Base-by-base conservation (phyloP, 805 yeast genomes). In the Blastobotrys americana region DNA sequence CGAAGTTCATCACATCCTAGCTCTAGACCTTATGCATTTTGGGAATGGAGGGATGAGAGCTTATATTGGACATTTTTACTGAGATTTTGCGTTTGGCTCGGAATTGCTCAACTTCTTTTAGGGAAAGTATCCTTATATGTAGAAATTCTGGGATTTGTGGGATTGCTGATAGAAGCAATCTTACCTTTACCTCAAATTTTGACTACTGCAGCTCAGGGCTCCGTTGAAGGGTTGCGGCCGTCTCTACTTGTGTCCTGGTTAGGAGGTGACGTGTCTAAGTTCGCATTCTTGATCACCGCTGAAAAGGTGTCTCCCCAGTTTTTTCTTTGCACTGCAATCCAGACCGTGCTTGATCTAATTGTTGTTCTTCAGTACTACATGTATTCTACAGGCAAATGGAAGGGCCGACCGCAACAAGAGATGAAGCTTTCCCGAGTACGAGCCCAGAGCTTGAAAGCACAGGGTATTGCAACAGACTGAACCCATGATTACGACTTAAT, bases 181-280 rank as follows among this genome's bases (percentile, higher is more conserved):
- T 46, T 63, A 22, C 68, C 68, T 18, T 47, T 65, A 15, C 68
- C 68, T 3, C 67, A 96, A 83, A 61, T 78, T 82, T 21, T 70
- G 77, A 37, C 53, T 87, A 96, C 16, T 67, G 85, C 49, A 90
- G 93, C 13, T 87, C 85, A 66, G 78, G 77, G 78, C 54, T 76
- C 86, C 0, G 78, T 84, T 5, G 82, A 82, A 51, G 90, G 93
- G 48, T 88, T 88, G 66, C 82, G 87, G 55, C 69, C 80, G 41
- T 76, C 90, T 21, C 66, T 88, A 27, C 60, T 88, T 31, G 64
- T 87, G 16, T 81, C 89, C 56, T 88, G 97, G 97, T 68, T 88
- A 3, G 81, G 90, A 48, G 96, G 96, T 46, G 97, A 88, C 64
- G 68, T 82, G 34, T 74, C 86, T 33, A 89, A 89, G 60, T 27